Conservation (phyloP, 495 filamentous ascomycete genomes). For the Physcia stellaris region DNA sequence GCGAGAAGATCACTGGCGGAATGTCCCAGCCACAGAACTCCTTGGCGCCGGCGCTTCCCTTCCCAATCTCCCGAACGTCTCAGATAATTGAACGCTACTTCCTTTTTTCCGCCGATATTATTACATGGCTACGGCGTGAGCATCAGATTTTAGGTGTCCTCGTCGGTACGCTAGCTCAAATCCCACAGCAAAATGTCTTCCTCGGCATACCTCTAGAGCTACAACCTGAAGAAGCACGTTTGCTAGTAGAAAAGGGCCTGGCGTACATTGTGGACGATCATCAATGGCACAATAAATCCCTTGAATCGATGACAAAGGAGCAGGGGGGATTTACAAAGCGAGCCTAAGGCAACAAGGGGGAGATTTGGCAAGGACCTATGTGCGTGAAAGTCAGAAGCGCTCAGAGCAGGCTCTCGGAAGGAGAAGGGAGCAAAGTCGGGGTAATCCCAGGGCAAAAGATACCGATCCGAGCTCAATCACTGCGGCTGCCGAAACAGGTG, state of each 20-base stretch:
- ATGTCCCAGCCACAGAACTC: constrained; percentile 11
- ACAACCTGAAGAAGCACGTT: constrained; percentile 75
- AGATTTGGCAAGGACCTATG: constrained; percentile 28
- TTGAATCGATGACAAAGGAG: constrained; percentile 17
- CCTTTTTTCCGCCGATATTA: constrained; percentile 72
- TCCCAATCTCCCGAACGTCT: constrained; percentile 73
- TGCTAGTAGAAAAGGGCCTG: constrained; percentile 68
- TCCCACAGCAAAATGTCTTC: constrained; percentile 90
- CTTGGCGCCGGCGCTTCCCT: constrained; percentile 31
- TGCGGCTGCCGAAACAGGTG: no score
- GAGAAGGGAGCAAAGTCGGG: no score
- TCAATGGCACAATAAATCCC: constrained; percentile 41
- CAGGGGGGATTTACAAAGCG: constrained; percentile 12
- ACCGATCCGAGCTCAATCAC: no score
- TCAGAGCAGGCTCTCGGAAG: no score
- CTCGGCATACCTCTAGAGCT: constrained; percentile 77
- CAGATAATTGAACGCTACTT: constrained; percentile 51
- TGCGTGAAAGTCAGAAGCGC: no score
- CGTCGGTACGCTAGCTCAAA: constrained; percentile 76
- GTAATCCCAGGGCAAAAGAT: no score
- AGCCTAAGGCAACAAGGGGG: constrained; percentile 26
- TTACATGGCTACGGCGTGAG: constrained; percentile 64
- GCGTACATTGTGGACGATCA: constrained; percentile 71
- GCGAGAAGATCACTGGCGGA: no score
- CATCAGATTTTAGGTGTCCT: constrained; percentile 83